phyloP scores from a whole-genome alignment of 495 filamentous ascomycete species.

The Hamigera avellanea region DNA sequence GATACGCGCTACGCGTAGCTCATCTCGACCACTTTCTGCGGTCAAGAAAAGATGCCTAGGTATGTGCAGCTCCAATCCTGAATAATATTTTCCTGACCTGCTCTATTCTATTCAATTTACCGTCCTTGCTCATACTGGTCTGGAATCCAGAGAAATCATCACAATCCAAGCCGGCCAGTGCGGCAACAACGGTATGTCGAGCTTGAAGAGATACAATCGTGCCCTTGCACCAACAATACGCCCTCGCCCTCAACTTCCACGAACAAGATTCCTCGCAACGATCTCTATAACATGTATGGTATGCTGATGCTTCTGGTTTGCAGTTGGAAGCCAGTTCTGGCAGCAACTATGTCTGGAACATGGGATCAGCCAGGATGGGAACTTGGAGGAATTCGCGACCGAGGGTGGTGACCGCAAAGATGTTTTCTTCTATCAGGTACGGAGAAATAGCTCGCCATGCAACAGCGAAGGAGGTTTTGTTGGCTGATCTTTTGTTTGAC shows the following conservation, averaged over 20 bases:
- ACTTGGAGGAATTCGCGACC: constrained; percentile 89
- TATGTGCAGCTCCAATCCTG: constrained; percentile 9
- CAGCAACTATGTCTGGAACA: constrained; percentile 96
- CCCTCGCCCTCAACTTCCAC: too few relatives aligned
- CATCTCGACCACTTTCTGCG: constrained; percentile 14
- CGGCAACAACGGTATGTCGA: constrained; percentile 86
- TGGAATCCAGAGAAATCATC: constrained; percentile 79
- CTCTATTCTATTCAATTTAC: too few relatives aligned
- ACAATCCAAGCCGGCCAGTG: constrained; percentile 98
- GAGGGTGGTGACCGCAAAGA: constrained; percentile 97
- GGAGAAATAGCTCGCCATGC: background rate
- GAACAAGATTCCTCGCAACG: too few relatives aligned
- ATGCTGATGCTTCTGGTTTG: constrained; percentile 7
- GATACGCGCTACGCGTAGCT: constrained; percentile 30
- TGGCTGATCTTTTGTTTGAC: constrained; percentile 1
- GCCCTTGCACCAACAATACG: too few relatives aligned
- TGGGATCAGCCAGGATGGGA: constrained; percentile 93
- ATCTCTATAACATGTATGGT: too few relatives aligned
- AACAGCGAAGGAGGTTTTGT: background rate
- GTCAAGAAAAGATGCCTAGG: constrained; percentile 34
- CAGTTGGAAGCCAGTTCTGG: constrained; percentile 93
- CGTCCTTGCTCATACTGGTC: background rate
- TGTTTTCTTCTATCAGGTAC: constrained; percentile 94
- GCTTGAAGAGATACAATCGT: constrained; percentile 1
- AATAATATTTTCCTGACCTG: background rate